Percentiles rank a stretch among this genome's conserved stretches.
These are phyloP conservation scores for Jamesozyma gamospora DNA, from an alignment of 805 yeast species.

Conservation along the genomic window DNA sequence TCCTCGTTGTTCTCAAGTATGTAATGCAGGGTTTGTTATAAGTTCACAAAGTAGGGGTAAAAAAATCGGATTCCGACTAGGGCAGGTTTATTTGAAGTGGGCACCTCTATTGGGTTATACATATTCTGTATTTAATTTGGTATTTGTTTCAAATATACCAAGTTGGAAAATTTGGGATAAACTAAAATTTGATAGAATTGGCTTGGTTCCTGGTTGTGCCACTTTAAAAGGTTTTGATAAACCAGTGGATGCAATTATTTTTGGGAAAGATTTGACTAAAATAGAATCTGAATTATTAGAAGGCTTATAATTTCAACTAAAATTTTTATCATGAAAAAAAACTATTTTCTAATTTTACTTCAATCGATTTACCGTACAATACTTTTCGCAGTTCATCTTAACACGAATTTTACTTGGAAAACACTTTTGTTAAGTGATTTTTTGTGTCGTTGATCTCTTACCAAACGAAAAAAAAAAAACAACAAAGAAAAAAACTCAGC, in stretches of 20 bases:
- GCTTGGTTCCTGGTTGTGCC: slow-evolving; percentile 66
- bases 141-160: slow-evolving; percentile 70
- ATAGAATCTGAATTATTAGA: slow-evolving; percentile 20
- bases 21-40: slow-evolving; percentile 83
- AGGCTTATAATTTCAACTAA: slow-evolving; percentile 8
- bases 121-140: slow-evolving; percentile 80
- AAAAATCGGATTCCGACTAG: slow-evolving; percentile 63
- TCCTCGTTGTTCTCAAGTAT: slow-evolving; percentile 77
- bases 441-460: neutral
- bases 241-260: slow-evolving; percentile 68
- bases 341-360: too few species aligned
- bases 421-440: too few species aligned
- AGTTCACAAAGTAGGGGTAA: slow-evolving; percentile 48
- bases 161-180: slow-evolving; percentile 73
- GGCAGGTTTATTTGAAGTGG: slow-evolving; percentile 52
- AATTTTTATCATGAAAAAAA: too few species aligned
- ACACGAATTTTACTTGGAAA: too few species aligned
- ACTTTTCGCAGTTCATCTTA: too few species aligned
- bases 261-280: slow-evolving; percentile 49
- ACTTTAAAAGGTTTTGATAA: slow-evolving; percentile 51
- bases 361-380: too few species aligned
- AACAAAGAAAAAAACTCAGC: neutral
- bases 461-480: neutral
- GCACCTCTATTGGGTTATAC: slow-evolving; percentile 74
- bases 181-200: slow-evolving; percentile 73